Evolutionary conservation across 352 stramenopile species (phyloP).

Genomic region (Pythium phragmiticola): DNA sequence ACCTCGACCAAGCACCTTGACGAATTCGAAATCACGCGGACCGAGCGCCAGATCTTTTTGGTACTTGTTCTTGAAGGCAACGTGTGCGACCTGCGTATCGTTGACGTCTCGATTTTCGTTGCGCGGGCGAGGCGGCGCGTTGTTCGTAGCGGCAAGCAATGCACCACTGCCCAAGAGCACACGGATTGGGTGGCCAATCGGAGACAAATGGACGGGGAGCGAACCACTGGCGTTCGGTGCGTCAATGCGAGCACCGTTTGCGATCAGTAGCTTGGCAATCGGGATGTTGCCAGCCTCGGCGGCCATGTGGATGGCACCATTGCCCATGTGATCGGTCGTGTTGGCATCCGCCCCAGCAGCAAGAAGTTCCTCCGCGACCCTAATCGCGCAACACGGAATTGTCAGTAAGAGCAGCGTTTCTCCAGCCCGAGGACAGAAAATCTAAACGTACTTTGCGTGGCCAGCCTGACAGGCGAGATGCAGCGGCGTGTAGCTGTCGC

Average conservation of each 20-base stretch:
- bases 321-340: conserved; percentile 78
- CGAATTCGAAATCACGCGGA: conserved; percentile 84
- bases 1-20: conserved; percentile 80
- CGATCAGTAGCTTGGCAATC: conserved; percentile 74
- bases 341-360: conserved; percentile 72
- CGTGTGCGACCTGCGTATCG: conserved; percentile 72
- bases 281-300: conserved; percentile 79
- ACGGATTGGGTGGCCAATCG: conserved; percentile 83
- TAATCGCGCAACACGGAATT: conserved; percentile 16
- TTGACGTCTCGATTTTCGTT: conserved; percentile 55
- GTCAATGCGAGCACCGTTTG: conserved; percentile 68
- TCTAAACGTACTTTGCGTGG: conserved; percentile 51
- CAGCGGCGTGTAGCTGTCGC: conserved; percentile 80
- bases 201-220: conserved; percentile 81
- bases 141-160: conserved; percentile 59
- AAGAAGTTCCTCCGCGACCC: conserved; percentile 74
- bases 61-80: conserved; percentile 91
- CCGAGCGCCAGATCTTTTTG: conserved; percentile 79
- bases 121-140: conserved; percentile 58
- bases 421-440: no score
- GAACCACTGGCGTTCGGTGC: conserved; percentile 76
- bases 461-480: conserved; percentile 72
- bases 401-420: background rate
- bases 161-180: conserved; percentile 73
- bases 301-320: conserved; percentile 81